Base-by-base conservation (phyloP, 495 filamentous ascomycete species). In the Cercophora scortea region DNA sequence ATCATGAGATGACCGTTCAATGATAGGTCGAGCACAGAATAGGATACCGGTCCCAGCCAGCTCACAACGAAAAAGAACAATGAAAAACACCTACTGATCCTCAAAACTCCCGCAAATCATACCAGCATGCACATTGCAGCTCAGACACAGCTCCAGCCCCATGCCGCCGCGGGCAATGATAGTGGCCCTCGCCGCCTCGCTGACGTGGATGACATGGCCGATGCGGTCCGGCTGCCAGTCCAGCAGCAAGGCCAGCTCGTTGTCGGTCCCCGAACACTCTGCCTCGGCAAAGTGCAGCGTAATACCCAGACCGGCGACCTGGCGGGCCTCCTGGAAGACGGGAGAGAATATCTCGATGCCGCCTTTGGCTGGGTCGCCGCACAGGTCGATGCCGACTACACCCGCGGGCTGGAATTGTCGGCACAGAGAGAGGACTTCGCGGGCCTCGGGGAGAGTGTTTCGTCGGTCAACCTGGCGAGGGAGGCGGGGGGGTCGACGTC, bases 221-320 rank as follows among this genome's bases (percentile, higher is more conserved):
- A 95, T 62, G 4, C 89, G 69, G 55, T 88, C 81, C 6, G 88
- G 89, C 46, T 64, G 39, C 69, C 82, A 90, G 0, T 63, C 65
- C 52, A 95, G 73, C 45, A 93, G 63, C 1, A 71, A 75, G 10
- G 65, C 50, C 11, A 94, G 66, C 64, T 94, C 89, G 4, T 65
- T 58, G 2, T 72, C 70, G 4, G 73, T 67, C 0, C 71, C 74
- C 6, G 79, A 81, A 8, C 64, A 62, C 12, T 71, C 66, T 1
- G 77, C 74, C 63, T 94, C 89, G 10, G 83, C 89, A 58, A 93
- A 93, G 66, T 95, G 89, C 40, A 93, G 62, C 1, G 89, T 91
- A 12, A 89, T 62, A 2, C 75, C 72, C 17, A 93, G 63, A 0
- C 76, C 77, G 0, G 59, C 50, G 25, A 71, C 54, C 0, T 63